Evolutionary conservation across 2,329 filamentous ascomycete genomes (phyloP), one percentile per base, ranked within the genome.

Genomic region (Chrysosporium keratinophilum): DNA sequence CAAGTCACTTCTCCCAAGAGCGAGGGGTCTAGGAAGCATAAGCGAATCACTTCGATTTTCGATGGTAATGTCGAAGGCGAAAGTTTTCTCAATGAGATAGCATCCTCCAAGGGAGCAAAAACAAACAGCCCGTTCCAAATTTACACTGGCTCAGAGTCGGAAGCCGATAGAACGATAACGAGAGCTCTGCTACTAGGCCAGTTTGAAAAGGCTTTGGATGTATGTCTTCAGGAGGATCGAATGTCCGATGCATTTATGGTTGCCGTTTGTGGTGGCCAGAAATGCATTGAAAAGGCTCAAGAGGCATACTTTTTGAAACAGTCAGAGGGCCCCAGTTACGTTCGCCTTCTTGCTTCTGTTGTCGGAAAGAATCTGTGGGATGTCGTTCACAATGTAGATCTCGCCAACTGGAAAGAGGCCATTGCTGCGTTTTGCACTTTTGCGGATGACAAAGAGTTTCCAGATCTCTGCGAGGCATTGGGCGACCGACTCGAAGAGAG

Each of bases 321-420:
- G 69, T 78, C 81, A 6, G 84, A 84, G 55, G 84, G 85, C 28
- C 91, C 94, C 1, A 97, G 91, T 71, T 98, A 98, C 65, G 76
- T 97, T 54, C 85, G 94, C 42, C 78, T 98, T 7, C 78, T 98
- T 52, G 85, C 87, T 50, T 95, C 91, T 5, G 88, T 98, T 50
- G 90, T 95, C 54, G 84, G 87, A 58, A 97, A 97, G 76, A 96
- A 98, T 65, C 78, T 98, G 1, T 97, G 91, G 93, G 93, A 98
- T 71, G 80, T 97, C 44, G 93, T 97, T 6, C 88, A 97, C 72
- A 98, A 98, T 64, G 93, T 91, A 6, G 87, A 96, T 64, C 74
- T 98, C 44, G 79, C 80, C 50, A 87, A 93, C 71, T 98, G 93
- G 94, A 97, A 94, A 72, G 93, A 97, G 70, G 84, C 91, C 2